Percentiles rank a stretch among this genome's conserved stretches.
phyloP scores from a whole-genome alignment of 805 yeast genomes.

The Metschnikowia picachoensis region DNA sequence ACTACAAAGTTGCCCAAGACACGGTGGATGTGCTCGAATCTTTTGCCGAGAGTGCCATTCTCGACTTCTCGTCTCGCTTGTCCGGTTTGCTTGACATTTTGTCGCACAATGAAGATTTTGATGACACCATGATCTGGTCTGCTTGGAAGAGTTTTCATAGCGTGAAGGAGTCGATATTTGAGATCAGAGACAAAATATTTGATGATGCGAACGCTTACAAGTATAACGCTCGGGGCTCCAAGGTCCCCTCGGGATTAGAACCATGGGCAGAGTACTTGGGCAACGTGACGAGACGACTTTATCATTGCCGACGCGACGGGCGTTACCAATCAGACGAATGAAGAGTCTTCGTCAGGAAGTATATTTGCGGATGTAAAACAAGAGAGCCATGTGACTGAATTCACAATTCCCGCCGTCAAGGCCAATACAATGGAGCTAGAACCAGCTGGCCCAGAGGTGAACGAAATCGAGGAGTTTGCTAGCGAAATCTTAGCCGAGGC shows the following conservation, averaged over 20 bases:
- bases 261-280: constrained; percentile 32
- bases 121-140: constrained; percentile 22
- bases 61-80: constrained; percentile 60
- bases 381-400: too few species aligned
- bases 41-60: constrained; percentile 64
- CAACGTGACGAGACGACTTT: too few species aligned
- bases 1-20: constrained; percentile 31
- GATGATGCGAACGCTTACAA: constrained; percentile 26
- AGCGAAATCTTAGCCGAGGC: background rate
- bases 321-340: too few species aligned
- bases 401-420: too few species aligned
- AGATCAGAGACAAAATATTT: constrained; percentile 50
- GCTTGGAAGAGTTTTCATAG: constrained; percentile 53
- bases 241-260: constrained; percentile 36
- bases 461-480: too few species aligned
- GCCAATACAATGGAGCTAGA: too few species aligned
- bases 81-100: constrained; percentile 41
- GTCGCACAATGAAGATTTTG: constrained; percentile 11
- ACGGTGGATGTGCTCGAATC: constrained; percentile 69
- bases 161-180: constrained; percentile 52
- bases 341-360: too few species aligned
- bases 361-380: too few species aligned
- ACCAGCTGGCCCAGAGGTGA: too few species aligned
- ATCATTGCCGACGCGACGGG: too few species aligned
- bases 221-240: constrained; percentile 14